Base-by-base conservation (phyloP, 805 yeast species). In the Cyberlindnera misumaiensis region DNA sequence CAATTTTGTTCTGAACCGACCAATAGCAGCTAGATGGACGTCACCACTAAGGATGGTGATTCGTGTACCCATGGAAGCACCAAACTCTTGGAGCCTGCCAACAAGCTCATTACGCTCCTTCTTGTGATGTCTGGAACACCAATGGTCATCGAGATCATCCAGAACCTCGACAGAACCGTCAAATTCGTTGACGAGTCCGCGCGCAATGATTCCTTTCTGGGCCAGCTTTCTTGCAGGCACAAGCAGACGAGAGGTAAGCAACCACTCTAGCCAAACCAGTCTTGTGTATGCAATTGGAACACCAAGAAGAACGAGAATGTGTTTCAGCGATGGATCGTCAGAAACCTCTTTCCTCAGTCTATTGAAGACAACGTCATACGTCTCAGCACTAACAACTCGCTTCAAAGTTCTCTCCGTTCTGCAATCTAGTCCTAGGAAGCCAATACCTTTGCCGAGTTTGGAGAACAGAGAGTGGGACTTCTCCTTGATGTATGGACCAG, bases 281-380 rank as follows among this genome's bases (percentile, higher is more conserved):
- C 97, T 72, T 3, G 98, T 97, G 56, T 90, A 90, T 30, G 93
- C 84, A 40, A 93, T 86, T 3, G 98, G 98, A 11, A 90, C 95
- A 32, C 97, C 97, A 36, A 93, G 67, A 77, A 93, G 70, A 1
- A 93, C 76, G 47, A 84, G 65, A 29, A 90, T 51, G 60, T 90
- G 98, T 56, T 82, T 80, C 31, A 84, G 69, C 5, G 72, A 72
- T 3, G 75, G 67, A 11, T 74, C 59, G 6, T 57, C 53, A 3
- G 54, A 43, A 5, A 84, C 55, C 57, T 87, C 96, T 8, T 59
- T 42, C 25, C 62, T 52, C 27, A 88, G 42, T 18, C 96, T 69
- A 12, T 66, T 46, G 53, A 89, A 90, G 2, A 84, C 66, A 4
- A 55, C 41, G 3, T 69, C 58, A 58, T 90, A 93, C 1, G 90